These are phyloP conservation scores for Aspergillus pseudoglaucus DNA, from an alignment of 2,329 filamentous ascomycete species.

Conservation along the genomic window DNA sequence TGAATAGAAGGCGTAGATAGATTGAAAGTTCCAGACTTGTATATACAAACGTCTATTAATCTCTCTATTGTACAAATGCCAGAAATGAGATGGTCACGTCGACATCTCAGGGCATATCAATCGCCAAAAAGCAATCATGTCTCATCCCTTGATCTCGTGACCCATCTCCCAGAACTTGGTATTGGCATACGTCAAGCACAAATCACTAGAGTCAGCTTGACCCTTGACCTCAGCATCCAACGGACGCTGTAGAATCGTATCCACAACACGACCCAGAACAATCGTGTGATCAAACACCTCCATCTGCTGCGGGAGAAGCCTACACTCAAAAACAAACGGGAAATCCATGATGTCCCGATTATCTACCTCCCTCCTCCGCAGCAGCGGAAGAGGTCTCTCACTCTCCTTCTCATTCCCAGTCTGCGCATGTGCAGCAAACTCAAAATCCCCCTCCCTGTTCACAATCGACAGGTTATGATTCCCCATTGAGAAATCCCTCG, in stretches of 20 bases:
- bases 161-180: conserved; percentile 40
- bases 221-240: neutral
- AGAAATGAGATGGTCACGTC: too few relatives aligned
- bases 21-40: neutral
- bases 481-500: conserved; percentile 35
- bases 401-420: neutral
- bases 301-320: conserved; percentile 28
- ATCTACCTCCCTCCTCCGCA: conserved; percentile 12
- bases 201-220: conserved; percentile 2
- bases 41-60: neutral
- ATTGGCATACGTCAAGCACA: conserved; percentile 39
- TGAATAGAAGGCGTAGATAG: neutral
- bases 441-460: conserved; percentile 21
- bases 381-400: conserved; percentile 20
- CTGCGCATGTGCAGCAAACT: conserved; percentile 16
- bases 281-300: conserved; percentile 37
- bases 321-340: conserved; percentile 36
- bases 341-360: conserved; percentile 18
- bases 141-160: conserved; percentile 8
- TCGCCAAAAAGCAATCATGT: conserved; percentile 12
- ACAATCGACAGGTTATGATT: conserved; percentile 30
- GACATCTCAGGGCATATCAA: too few relatives aligned
- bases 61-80: neutral
- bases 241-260: conserved; percentile 15
- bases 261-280: conserved; percentile 32